Evolutionary conservation across 345 rosid species (phyloP).

Genomic region (Mangifera indica): DNA sequence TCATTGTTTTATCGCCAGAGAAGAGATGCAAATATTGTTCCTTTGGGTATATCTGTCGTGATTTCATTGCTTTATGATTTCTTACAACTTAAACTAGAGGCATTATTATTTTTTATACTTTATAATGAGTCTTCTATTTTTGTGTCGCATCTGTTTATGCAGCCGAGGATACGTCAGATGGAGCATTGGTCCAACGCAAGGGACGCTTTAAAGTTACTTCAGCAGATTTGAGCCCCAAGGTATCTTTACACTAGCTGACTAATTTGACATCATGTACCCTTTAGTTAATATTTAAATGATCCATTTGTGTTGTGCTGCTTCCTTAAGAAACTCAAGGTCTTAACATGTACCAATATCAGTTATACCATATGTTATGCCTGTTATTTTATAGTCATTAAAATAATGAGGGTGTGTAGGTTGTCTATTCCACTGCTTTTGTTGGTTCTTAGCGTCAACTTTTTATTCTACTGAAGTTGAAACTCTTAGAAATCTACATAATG

Average conservation of each 20-base stretch:
- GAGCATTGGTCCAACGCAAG: slow-evolving; percentile 71
- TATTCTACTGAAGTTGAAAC: slow-evolving; percentile 3
- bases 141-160: slow-evolving; percentile 19
- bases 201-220: slow-evolving; percentile 92
- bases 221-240: slow-evolving; percentile 85
- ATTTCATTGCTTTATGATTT: slow-evolving; percentile 16
- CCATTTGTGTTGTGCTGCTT: not conserved
- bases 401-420: not conserved
- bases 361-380: no score
- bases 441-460: not conserved
- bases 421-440: no score
- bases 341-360: not conserved
- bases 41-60: slow-evolving; percentile 42
- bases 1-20: slow-evolving; percentile 57
- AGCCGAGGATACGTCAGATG: slow-evolving; percentile 78
- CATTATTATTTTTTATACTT: slow-evolving; percentile 9
- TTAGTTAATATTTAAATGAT: not conserved
- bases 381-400: not conserved
- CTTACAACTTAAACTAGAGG: slow-evolving; percentile 2
- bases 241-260: slow-evolving; percentile 27
- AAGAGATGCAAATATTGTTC: slow-evolving; percentile 58
- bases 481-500: not conserved
- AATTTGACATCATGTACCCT: slow-evolving; percentile 10
- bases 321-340: not conserved
- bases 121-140: not conserved